Percentiles rank a stretch among this genome's conserved stretches.
Evolutionary conservation across 768 basidiomycete genomes (phyloP).

Genomic region (Leccinum sublutescens): DNA sequence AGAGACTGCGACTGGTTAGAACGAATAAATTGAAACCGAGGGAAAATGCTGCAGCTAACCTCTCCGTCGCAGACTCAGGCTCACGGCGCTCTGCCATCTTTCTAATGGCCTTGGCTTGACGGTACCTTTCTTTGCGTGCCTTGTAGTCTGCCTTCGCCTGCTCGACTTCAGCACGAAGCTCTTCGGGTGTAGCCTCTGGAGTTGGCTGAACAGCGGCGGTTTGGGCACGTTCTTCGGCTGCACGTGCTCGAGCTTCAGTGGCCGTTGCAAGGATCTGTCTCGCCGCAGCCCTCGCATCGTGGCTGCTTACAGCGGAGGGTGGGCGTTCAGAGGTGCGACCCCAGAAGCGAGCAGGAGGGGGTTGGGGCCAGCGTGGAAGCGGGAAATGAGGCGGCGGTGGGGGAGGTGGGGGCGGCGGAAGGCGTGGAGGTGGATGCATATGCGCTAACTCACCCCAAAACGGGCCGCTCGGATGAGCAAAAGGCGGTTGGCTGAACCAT

Average conservation of each 20-base stretch:
- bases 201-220: background rate
- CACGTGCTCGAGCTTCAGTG: conserved; percentile 14
- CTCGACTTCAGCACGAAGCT: conserved; percentile 47
- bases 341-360: conserved; percentile 24
- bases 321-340: conserved; percentile 5
- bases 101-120: conserved; percentile 53
- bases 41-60: conserved; percentile 14
- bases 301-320: background rate
- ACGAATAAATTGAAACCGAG: conserved; percentile 6
- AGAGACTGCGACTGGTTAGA: conserved; percentile 15
- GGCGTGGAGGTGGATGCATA: conserved; percentile 11
- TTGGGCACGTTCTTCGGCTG: conserved; percentile 3
- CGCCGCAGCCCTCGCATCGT: conserved; percentile 11
- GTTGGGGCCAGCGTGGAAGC: conserved; percentile 26
- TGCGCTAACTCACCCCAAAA: conserved; percentile 22
- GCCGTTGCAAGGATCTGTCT: conserved; percentile 20
- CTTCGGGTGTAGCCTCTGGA: conserved; percentile 16
- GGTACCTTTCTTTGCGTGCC: conserved; percentile 67
- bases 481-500: conserved; percentile 23
- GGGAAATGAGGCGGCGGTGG: conserved; percentile 5
- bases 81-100: conserved; percentile 35
- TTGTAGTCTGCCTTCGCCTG: conserved; percentile 67
- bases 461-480: conserved; percentile 5
- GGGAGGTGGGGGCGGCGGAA: conserved; percentile 22
- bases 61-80: conserved; percentile 25